These are phyloP conservation scores for Coleophoma eucalyptorum DNA, from an alignment of 2,329 filamentous ascomycete genomes.

Conservation along the genomic window DNA sequence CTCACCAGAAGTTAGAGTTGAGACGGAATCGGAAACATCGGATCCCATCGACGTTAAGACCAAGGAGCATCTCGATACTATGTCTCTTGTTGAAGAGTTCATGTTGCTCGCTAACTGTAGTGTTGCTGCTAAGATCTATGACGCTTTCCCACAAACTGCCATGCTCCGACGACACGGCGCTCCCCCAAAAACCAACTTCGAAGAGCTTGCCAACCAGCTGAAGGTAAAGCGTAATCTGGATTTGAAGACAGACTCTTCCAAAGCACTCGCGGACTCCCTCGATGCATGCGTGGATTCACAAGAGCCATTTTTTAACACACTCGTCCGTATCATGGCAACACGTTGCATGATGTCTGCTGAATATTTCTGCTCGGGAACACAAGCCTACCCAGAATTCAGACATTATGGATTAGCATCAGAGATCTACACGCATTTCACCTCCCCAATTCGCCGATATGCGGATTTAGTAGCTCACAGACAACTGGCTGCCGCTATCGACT, in stretches of 20 bases:
- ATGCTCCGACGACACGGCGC: slow-evolving; percentile 88
- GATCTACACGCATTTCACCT: slow-evolving; percentile 99
- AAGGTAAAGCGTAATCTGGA: slow-evolving; percentile 81
- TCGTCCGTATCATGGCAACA: slow-evolving; percentile 95
- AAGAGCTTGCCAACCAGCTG: slow-evolving; percentile 87
- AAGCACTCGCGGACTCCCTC: slow-evolving; percentile 88
- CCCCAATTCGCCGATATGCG: slow-evolving; percentile 95
- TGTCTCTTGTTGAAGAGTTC: slow-evolving; percentile 97
- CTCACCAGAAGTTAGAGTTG: slow-evolving; percentile 95
- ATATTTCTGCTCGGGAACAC: slow-evolving; percentile 94
- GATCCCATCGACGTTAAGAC: slow-evolving; percentile 96
- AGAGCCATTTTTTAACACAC: slow-evolving; percentile 97
- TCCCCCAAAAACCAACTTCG: slow-evolving; percentile 93
- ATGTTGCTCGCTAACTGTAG: slow-evolving; percentile 98
- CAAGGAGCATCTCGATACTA: slow-evolving; percentile 90
- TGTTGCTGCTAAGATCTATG: slow-evolving; percentile 86
- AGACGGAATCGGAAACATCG: slow-evolving; percentile 91
- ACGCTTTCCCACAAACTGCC: slow-evolving; percentile 91
- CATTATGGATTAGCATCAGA: slow-evolving; percentile 95
- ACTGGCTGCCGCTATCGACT: slow-evolving; percentile 90
- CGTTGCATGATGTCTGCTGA: slow-evolving; percentile 99
- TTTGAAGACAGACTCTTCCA: slow-evolving; percentile 79
- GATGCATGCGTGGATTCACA: slow-evolving; percentile 75
- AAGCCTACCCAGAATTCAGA: slow-evolving; percentile 89
- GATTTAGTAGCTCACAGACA: slow-evolving; percentile 93